A percentile compares a stretch with the other conserved stretches of the same genome.
phyloP scores from a whole-genome alignment of 139 green algal genomes.

The Spirogloea muscicola region DNA sequence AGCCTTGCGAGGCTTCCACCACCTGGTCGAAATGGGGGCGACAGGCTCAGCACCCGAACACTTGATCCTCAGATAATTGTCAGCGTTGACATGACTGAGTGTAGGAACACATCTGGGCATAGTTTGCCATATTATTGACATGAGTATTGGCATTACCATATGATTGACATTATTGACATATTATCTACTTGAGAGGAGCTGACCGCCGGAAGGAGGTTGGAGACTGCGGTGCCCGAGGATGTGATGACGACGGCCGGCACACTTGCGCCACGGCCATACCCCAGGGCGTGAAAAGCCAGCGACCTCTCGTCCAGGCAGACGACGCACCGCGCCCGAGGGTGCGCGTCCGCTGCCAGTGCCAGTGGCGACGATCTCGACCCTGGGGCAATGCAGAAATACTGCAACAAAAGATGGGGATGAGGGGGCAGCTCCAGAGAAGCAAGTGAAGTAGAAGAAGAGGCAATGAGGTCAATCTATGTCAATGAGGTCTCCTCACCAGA shows the following conservation, averaged over 20 bases:
- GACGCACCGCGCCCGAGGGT: slow-evolving; percentile 71
- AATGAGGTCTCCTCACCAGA: too few species aligned
- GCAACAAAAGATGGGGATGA: neutral
- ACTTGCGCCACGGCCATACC: slow-evolving; percentile 52
- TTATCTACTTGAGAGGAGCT: too few species aligned
- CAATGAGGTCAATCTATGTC: neutral
- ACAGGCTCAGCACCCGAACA: too few species aligned
- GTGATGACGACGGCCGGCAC: slow-evolving; percentile 68
- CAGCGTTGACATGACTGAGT: too few species aligned
- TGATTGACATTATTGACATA: too few species aligned
- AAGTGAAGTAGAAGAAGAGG: neutral
- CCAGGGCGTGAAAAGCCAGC: slow-evolving; percentile 93
- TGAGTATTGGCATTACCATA: too few species aligned
- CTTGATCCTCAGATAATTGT: too few species aligned
- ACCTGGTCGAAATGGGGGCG: too few species aligned
- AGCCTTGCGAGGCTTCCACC: slow-evolving; percentile 76
- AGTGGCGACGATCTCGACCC: slow-evolving; percentile 90
- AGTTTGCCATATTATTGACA: too few species aligned
- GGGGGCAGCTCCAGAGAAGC: neutral
- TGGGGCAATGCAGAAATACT: slow-evolving; percentile 88
- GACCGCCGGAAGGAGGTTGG: slow-evolving; percentile 88
- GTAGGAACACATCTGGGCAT: too few species aligned
- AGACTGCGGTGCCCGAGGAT: slow-evolving; percentile 88
- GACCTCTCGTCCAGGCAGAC: slow-evolving; percentile 93
- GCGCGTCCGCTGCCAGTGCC: slow-evolving; percentile 69